These are phyloP conservation scores for Candida easanensis DNA, from an alignment of 805 yeast species.

Conservation along the genomic window DNA sequence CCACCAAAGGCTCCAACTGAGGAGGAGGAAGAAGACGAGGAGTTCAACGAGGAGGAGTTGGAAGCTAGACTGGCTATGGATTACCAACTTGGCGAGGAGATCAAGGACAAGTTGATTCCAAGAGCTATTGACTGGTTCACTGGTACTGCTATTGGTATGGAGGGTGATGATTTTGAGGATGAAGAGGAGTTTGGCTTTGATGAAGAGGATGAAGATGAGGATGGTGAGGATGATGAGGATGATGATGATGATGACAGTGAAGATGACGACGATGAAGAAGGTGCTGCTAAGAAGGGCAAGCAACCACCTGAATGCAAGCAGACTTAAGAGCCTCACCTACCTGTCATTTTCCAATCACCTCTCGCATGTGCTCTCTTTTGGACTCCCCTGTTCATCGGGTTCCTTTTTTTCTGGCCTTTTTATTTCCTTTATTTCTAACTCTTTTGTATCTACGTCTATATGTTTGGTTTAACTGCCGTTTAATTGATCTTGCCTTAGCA, in stretches of 20 bases:
- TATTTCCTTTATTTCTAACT: too few species aligned
- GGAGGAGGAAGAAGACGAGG: slow-evolving; percentile 52
- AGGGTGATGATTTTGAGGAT: slow-evolving; percentile 57
- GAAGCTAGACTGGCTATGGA: slow-evolving; percentile 87
- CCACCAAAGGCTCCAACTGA: slow-evolving; percentile 78
- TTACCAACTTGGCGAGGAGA: slow-evolving; percentile 93
- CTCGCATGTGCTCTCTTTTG: too few species aligned
- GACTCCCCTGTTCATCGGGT: too few species aligned
- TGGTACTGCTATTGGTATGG: slow-evolving; percentile 88
- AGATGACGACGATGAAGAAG: not conserved
- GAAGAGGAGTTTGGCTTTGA: slow-evolving; percentile 39
- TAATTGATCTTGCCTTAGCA: too few species aligned
- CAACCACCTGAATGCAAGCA: slow-evolving; percentile 80
- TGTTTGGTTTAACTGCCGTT: too few species aligned
- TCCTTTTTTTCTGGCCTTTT: too few species aligned
- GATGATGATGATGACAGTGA: slow-evolving; percentile 17
- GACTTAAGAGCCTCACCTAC: slow-evolving; percentile 4
- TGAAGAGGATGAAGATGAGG: slow-evolving; percentile 32
- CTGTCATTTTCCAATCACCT: too few species aligned
- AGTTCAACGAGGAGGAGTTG: slow-evolving; percentile 67
- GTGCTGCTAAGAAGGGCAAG: slow-evolving; percentile 33
- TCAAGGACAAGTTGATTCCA: slow-evolving; percentile 93
- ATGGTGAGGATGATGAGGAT: slow-evolving; percentile 33
- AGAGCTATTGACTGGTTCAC: slow-evolving; percentile 99
- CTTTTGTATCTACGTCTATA: too few species aligned